Conservation (phyloP, 345 rosid species). For the Eucalyptus virginea region DNA sequence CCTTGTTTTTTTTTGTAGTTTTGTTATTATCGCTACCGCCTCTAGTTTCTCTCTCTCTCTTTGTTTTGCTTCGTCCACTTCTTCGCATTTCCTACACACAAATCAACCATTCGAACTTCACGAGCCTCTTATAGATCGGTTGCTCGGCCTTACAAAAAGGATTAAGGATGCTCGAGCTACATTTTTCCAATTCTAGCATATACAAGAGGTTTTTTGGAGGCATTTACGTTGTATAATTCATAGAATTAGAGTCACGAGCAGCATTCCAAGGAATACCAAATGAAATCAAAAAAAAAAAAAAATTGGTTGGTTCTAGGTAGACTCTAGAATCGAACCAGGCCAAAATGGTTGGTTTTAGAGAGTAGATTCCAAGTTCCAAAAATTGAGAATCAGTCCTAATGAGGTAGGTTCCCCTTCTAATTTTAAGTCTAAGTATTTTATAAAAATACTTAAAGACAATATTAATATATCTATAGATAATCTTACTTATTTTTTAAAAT, state of each 20-base stretch:
- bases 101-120: not conserved
- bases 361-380: not conserved
- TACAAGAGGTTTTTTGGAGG: not conserved
- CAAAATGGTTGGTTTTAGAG: not conserved
- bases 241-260: not conserved
- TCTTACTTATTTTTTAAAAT: not conserved
- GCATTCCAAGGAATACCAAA: not conserved
- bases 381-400: not conserved
- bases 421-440: too few relatives aligned
- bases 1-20: not conserved
- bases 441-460: too few relatives aligned
- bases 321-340: rapidly evolving
- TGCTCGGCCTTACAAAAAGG: not conserved
- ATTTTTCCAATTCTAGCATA: too few relatives aligned
- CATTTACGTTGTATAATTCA: not conserved
- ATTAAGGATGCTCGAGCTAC: too few relatives aligned
- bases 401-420: not conserved
- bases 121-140: not conserved
- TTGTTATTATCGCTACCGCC: not conserved
- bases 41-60: not conserved
- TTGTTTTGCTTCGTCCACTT: not conserved
- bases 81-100: not conserved
- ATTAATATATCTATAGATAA: too few relatives aligned
- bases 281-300: too few relatives aligned
- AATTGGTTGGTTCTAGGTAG: rapidly evolving